A percentile compares a stretch with the other conserved stretches of the same genome.
phyloP scores from a whole-genome alignment of 2,329 filamentous ascomycete species.

The Aspergillus fructus region DNA sequence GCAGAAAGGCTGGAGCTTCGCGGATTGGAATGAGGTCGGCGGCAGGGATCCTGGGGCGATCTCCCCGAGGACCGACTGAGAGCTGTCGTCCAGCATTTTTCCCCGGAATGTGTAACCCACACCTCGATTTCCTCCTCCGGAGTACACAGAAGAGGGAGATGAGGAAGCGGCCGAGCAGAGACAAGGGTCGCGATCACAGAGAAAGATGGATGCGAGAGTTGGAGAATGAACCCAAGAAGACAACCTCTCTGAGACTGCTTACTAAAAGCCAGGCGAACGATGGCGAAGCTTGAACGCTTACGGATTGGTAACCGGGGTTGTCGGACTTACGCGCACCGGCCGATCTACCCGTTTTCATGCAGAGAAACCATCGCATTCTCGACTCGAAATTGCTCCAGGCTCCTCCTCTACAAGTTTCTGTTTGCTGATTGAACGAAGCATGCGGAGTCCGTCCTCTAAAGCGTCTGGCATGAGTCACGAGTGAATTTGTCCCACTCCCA shows the following conservation, averaged over 20 bases:
- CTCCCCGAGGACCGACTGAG: constrained; percentile 35
- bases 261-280: constrained; percentile 2
- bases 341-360: neutral
- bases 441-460: neutral
- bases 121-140: constrained; percentile 23
- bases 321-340: neutral
- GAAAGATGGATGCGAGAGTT: neutral
- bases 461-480: neutral
- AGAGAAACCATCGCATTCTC: neutral
- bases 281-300: constrained; percentile 1
- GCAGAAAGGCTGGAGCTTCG: constrained; percentile 68
- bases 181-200: constrained; percentile 4
- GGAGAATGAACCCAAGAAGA: neutral
- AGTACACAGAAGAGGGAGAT: constrained; percentile 6
- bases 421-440: neutral
- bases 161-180: neutral
- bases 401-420: neutral
- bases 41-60: constrained; percentile 28
- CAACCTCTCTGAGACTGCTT: constrained; percentile 1
- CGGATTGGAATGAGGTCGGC: constrained; percentile 26
- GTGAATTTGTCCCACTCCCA: neutral
- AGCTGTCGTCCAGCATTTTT: constrained; percentile 37
- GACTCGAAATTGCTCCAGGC: neutral
- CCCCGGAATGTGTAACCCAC: constrained; percentile 21
- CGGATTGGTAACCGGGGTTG: constrained; percentile 2